Base-by-base conservation (phyloP, 1,139 yeast species). In the Debaryomyces singareniensis region DNA sequence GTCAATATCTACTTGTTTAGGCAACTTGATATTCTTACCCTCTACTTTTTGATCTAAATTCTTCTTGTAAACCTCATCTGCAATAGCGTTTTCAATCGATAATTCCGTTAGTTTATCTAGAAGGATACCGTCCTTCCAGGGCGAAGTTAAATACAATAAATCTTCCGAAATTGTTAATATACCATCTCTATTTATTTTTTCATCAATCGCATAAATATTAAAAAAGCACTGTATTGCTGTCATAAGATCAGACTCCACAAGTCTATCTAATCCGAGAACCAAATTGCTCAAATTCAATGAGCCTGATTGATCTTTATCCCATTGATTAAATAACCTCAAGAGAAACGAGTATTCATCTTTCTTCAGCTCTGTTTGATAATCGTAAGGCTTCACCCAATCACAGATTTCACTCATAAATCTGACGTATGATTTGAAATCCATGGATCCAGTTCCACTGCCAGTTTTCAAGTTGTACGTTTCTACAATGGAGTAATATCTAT, bases 101-200 rank as follows among this genome's bases (percentile, higher is more conserved):
- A 61, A 61, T 31, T 75, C 70, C 0, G 91, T 78, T 7, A 81
- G 61, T 5, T 58, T 48, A 47, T 82, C 93, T 28, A 78, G 67
- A 7, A 75, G 44, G 24, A 57, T 51, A 0, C 86, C 89, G 36
- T 79, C 82, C 43, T 80, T 75, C 80, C 87, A 84, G 1, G 96
- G 95, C 21, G 81, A 68, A 0, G 96, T 89, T 20, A 91, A 67
- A 43, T 76, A 82, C 14, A 91, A 58, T 29, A 91, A 57, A 30
- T 91, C 96, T 49, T 91, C 98, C 0, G 96, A 86, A 40, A 89
- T 71, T 41, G 78, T 78, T 32, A 91, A 61, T 5, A 91, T 84
- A 0, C 83, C 83, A 38, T 86, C 96, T 30, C 91, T 67, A 41
- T 78, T 80, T 29, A 91, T 71, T 37, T 65, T 71, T 1, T 67